These are phyloP conservation scores for Passalora sequoiae DNA, from an alignment of 2,329 filamentous ascomycete species.

Conservation along the genomic window DNA sequence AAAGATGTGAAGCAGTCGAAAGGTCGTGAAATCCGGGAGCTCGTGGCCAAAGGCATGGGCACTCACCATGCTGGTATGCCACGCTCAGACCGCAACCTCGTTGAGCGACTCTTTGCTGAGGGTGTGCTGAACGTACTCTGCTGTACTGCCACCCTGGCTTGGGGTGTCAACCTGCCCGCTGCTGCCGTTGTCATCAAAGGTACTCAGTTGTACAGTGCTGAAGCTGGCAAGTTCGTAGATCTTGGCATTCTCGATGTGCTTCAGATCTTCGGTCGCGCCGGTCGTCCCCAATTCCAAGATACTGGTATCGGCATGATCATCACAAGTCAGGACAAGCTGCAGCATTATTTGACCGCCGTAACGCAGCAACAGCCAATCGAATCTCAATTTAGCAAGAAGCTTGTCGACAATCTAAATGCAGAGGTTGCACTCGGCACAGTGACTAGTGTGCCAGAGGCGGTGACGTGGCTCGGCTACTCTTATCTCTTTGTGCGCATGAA, in stretches of 20 bases:
- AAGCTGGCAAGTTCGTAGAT: conserved; percentile 95
- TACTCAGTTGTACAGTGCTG: conserved; percentile 91
- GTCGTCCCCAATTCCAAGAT: conserved; percentile 95
- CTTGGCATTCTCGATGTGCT: conserved; percentile 93
- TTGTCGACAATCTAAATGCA: conserved; percentile 95
- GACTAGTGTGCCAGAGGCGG: conserved; percentile 85
- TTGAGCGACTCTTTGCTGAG: conserved; percentile 84
- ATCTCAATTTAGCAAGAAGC: conserved; percentile 86
- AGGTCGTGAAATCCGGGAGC: conserved; percentile 79
- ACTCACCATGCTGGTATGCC: conserved; percentile 97
- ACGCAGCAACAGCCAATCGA: conserved; percentile 97
- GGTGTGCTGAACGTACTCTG: conserved; percentile 96
- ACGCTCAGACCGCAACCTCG: conserved; percentile 87
- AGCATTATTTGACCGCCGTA: conserved; percentile 86
- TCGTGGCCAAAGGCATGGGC: conserved; percentile 85
- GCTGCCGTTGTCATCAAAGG: conserved; percentile 97
- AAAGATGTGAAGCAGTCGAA: conserved; percentile 81
- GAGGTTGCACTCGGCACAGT: conserved; percentile 93
- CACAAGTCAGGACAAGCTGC: conserved; percentile 87
- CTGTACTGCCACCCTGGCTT: conserved; percentile 95
- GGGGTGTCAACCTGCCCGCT: conserved; percentile 97
- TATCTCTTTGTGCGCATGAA: conserved; percentile 97
- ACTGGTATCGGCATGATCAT: conserved; percentile 98
- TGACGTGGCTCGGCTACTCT: conserved; percentile 96
- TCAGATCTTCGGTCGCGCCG: conserved; percentile 97